A percentile compares a stretch with the other conserved stretches of the same genome.
phyloP scores from a whole-genome alignment of 495 filamentous ascomycete genomes.

The Penicillium coffeae region DNA sequence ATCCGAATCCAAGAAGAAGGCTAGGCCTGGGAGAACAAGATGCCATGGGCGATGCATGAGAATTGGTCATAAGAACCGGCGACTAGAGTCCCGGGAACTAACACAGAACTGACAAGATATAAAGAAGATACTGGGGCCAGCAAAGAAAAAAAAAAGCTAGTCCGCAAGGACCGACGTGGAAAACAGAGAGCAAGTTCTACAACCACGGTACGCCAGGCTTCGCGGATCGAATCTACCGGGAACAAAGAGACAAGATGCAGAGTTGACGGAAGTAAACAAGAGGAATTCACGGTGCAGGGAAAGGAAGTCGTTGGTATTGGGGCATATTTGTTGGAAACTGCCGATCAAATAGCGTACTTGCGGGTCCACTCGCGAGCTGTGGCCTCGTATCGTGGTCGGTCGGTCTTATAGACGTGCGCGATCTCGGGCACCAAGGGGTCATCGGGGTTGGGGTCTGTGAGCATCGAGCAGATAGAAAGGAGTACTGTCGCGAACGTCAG shows the following conservation, averaged over 20 bases:
- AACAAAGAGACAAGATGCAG: conserved; percentile 31
- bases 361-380: conserved; percentile 98
- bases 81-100: conserved; percentile 34
- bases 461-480: conserved; percentile 99
- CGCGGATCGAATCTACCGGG: conserved; percentile 39
- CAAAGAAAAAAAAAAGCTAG: conserved; percentile 7
- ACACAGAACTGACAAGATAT: conserved; percentile 8
- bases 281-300: conserved; percentile 14
- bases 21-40: conserved; percentile 19
- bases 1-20: neutral
- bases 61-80: conserved; percentile 46
- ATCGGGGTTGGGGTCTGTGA: conserved; percentile 98
- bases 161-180: conserved; percentile 3
- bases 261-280: conserved; percentile 25
- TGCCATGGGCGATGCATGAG: conserved; percentile 44
- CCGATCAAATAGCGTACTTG: conserved; percentile 83
- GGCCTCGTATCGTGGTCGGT: conserved; percentile 89
- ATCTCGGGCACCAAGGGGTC: conserved; percentile 98
- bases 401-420: conserved; percentile 99
- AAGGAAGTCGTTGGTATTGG: conserved; percentile 8
- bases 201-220: conserved; percentile 47
- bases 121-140: conserved; percentile 3
- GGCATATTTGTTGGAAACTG: conserved; percentile 24
- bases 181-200: conserved; percentile 32
- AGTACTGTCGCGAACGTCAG: conserved; percentile 56